Percentiles rank a stretch among this genome's conserved stretches.
phyloP scores from a whole-genome alignment of 2,329 filamentous ascomycete genomes.

The Fusarium camptoceras region DNA sequence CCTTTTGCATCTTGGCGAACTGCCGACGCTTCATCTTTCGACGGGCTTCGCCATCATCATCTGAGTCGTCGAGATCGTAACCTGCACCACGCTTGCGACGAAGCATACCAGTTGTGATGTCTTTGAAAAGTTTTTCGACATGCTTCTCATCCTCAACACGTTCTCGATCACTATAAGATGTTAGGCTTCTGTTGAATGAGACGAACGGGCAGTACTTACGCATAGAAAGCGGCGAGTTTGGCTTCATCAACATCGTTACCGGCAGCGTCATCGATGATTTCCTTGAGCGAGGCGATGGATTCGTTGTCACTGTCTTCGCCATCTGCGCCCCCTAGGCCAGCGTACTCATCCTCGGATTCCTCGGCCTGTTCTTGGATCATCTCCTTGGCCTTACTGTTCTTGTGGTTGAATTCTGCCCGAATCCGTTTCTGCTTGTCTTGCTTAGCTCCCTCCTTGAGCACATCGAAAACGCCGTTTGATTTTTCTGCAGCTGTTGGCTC shows the following conservation, averaged over 20 bases:
- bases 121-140: slow-evolving; percentile 90
- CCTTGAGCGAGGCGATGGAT: slow-evolving; percentile 75
- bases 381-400: slow-evolving; percentile 85
- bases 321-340: slow-evolving; percentile 88
- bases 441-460: slow-evolving; percentile 75
- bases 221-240: slow-evolving; percentile 86
- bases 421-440: slow-evolving; percentile 64
- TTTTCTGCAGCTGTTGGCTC: slow-evolving; percentile 31
- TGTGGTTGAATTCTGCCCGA: slow-evolving; percentile 77
- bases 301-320: slow-evolving; percentile 87
- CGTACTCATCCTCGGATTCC: slow-evolving; percentile 98
- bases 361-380: slow-evolving; percentile 95
- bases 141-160: slow-evolving; percentile 85
- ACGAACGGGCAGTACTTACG: slow-evolving; percentile 70
- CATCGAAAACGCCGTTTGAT: slow-evolving; percentile 69
- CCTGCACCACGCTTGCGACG: slow-evolving; percentile 85
- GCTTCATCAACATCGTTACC: slow-evolving; percentile 82
- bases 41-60: slow-evolving; percentile 83
- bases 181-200: slow-evolving; percentile 21
- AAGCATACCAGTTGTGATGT: slow-evolving; percentile 89
- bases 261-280: slow-evolving; percentile 90
- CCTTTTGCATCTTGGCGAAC: slow-evolving; percentile 91
- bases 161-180: slow-evolving; percentile 74
- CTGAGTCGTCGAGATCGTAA: slow-evolving; percentile 88
- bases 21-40: slow-evolving; percentile 86